phyloP scores from a whole-genome alignment of 2,329 filamentous ascomycete genomes.

The Alternaria solani region DNA sequence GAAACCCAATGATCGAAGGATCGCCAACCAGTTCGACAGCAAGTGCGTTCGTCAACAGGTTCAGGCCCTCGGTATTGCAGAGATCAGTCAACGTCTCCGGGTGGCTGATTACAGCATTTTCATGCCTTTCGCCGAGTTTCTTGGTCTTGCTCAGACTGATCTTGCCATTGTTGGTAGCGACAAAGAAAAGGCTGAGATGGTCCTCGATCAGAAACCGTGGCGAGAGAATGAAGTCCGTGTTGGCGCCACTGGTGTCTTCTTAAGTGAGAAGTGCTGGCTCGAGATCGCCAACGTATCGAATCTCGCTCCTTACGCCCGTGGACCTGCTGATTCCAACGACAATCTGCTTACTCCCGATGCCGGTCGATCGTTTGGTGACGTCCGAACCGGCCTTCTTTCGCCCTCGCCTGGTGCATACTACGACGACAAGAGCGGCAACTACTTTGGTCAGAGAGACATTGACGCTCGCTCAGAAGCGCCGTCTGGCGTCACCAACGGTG shows the following conservation, averaged over 20 bases:
- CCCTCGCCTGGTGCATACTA: conserved; percentile 69
- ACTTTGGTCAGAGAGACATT: conserved; percentile 80
- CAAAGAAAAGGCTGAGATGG: conserved; percentile 85
- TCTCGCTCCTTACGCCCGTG: conserved; percentile 57
- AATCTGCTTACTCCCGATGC: conserved; percentile 65
- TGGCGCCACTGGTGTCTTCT: conserved; percentile 90
- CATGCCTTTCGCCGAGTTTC: conserved; percentile 92
- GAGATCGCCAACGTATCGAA: conserved; percentile 79
- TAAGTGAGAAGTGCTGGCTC: conserved; percentile 95
- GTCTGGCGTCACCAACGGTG: conserved; percentile 85
- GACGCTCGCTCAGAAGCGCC: conserved; percentile 92
- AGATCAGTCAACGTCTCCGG: conserved; percentile 91
- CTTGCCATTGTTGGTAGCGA: conserved; percentile 89
- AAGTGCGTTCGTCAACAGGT: conserved; percentile 96
- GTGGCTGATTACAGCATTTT: conserved; percentile 97
- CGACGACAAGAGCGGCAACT: conserved; percentile 80
- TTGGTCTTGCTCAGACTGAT: conserved; percentile 85
- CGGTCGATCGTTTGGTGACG: conserved; percentile 64
- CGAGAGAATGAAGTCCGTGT: conserved; percentile 88
- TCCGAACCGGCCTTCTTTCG: conserved; percentile 63
- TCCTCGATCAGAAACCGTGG: conserved; percentile 94
- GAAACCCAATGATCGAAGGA: conserved; percentile 95
- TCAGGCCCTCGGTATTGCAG: conserved; percentile 93
- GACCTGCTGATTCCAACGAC: conserved; percentile 50
- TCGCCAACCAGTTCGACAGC: conserved; percentile 98